phyloP scores from a whole-genome alignment of 169 alveolate species.

The Plasmodium relictum region DNA sequence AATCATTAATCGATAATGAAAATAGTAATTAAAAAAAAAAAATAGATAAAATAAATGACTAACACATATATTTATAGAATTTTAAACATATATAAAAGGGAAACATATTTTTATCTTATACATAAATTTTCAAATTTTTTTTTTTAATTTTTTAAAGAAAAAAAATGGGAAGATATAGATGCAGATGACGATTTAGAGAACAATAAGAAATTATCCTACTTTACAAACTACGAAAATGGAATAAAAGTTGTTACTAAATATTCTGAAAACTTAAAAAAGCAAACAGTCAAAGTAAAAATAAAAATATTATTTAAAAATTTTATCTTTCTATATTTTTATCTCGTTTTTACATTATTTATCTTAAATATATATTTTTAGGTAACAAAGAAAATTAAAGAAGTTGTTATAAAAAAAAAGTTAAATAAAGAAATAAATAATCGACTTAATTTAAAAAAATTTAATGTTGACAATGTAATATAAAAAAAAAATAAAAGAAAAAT shows the following conservation, averaged over 20 bases:
- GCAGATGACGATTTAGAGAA: conserved; percentile 86
- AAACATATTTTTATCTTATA: neutral
- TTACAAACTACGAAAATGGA: conserved; percentile 84
- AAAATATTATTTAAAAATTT: neutral
- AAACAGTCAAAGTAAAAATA: conserved; percentile 85
- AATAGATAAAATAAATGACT: neutral
- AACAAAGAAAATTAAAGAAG: conserved; percentile 85
- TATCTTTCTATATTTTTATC: neutral
- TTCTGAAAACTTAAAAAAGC: conserved; percentile 83
- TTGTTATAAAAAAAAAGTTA: conserved; percentile 69
- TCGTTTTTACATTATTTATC: neutral
- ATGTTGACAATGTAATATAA: conserved; percentile 70
- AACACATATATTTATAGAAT: neutral
- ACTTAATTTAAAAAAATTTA: conserved; percentile 79
- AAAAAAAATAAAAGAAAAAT: conserved; percentile 82
- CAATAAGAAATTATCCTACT: conserved; percentile 80
- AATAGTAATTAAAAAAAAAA: conserved; percentile 35
- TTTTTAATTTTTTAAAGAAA: conserved; percentile 50
- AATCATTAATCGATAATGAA: conserved; percentile 61
- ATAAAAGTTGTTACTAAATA: conserved; percentile 86
- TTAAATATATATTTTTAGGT: conserved; percentile 69
- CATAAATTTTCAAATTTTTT: neutral
- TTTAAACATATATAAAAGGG: conserved; percentile 11
- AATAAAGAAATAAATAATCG: conserved; percentile 83
- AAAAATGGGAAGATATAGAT: conserved; percentile 89